Evolutionary conservation across 225 moss, liverwort and hornwort species (phyloP).

Genomic region (Pseudoscleropodium purum): DNA sequence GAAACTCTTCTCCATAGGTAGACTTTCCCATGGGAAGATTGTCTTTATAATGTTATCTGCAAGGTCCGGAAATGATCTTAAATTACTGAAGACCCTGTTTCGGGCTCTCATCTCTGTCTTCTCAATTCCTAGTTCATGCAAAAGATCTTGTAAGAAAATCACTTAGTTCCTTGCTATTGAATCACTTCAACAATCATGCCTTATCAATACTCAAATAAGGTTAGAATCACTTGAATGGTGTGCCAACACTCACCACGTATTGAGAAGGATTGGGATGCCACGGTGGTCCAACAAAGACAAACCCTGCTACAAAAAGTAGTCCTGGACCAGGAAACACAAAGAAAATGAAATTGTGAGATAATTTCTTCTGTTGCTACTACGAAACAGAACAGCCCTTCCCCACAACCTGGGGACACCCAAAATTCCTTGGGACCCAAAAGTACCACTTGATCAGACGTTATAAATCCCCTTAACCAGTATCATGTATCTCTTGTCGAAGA

Average conservation of each 20-base stretch:
- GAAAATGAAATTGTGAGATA: neutral
- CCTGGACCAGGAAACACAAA: neutral
- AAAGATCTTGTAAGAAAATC: neutral
- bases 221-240: neutral
- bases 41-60: neutral
- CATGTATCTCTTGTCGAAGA: neutral
- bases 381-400: neutral
- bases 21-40: neutral
- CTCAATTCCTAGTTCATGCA: neutral
- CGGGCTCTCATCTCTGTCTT: neutral
- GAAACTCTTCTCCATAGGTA: neutral
- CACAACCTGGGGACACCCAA: neutral
- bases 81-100: neutral
- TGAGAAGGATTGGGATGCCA: slow-evolving; percentile 5
- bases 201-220: neutral
- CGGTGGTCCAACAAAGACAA: slow-evolving; percentile 5
- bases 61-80: neutral
- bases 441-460: neutral
- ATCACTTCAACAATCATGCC: neutral
- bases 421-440: neutral
- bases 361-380: neutral
- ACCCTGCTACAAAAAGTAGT: slow-evolving; percentile 1
- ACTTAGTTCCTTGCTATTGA: neutral
- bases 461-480: neutral
- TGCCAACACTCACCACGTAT: neutral